phyloP scores from a whole-genome alignment of 352 stramenopile species.

The Phytophthora macrochlamydospora region DNA sequence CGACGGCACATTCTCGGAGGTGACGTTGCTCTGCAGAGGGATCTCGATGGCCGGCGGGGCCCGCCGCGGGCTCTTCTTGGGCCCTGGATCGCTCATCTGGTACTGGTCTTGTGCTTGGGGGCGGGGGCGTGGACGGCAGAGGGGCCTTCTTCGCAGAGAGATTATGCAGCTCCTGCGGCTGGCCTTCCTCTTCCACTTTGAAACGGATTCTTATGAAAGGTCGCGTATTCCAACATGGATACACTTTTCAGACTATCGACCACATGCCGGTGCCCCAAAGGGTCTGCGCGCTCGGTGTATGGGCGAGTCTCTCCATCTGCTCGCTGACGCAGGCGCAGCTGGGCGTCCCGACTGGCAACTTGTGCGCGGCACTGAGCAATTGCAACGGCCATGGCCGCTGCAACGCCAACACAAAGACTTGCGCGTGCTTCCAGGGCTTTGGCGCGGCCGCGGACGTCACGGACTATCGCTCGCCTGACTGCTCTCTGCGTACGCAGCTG shows the following conservation, averaged over 20 bases:
- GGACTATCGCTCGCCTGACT: conserved; percentile 83
- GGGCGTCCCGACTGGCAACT: conserved; percentile 59
- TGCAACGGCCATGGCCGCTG: conserved; percentile 92
- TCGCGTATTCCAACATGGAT: no score
- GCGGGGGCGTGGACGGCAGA: no score
- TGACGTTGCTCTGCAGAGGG: conserved; percentile 59
- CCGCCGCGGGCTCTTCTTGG: conserved; percentile 13
- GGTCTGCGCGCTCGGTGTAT: not conserved
- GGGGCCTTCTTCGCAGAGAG: no score
- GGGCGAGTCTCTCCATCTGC: not conserved
- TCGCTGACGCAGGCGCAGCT: conserved; percentile 37
- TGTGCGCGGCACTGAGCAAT: conserved; percentile 81
- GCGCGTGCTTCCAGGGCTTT: conserved; percentile 89
- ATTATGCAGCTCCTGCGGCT: no score
- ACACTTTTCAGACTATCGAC: no score
- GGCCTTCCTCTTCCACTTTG: no score
- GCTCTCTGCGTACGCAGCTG: conserved; percentile 57
- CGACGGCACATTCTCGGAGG: conserved; percentile 44
- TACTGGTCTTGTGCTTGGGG: not conserved
- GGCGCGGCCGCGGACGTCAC: conserved; percentile 83
- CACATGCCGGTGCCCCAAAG: not conserved
- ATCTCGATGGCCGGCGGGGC: conserved; percentile 31
- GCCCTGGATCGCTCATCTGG: conserved; percentile 10
- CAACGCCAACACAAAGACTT: conserved; percentile 83
- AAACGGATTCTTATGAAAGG: no score